Percentiles rank a stretch among this genome's conserved stretches.
Conservation (phyloP, 106 monocot species). For the Dactylorhiza incarnata region DNA sequence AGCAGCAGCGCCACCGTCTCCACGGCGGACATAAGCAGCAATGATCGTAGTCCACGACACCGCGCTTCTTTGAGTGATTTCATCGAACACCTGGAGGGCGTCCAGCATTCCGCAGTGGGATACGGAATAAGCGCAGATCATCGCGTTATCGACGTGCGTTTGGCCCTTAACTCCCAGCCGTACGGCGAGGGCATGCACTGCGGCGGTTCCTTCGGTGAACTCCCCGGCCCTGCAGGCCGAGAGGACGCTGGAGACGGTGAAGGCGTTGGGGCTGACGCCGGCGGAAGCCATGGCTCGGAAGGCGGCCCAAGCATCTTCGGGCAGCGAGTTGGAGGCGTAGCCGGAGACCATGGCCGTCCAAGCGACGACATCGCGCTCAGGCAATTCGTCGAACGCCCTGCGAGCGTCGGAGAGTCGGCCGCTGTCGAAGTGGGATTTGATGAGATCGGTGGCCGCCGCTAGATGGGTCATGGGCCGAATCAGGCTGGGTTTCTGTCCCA, state of each 20-base stretch:
- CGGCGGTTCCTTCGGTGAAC: background rate
- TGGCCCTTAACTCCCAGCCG: conserved; percentile 23
- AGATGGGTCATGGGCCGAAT: background rate
- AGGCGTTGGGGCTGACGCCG: conserved; percentile 37
- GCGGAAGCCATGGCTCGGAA: conserved; percentile 38
- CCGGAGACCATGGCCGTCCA: conserved; percentile 79
- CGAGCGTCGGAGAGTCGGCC: conserved; percentile 27
- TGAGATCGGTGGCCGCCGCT: conserved; percentile 28
- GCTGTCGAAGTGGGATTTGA: conserved; percentile 17
- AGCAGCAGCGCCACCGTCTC: conserved; percentile 25
- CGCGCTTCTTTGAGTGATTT: conserved; percentile 18
- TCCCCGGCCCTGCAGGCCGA: conserved; percentile 23
- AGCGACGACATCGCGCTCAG: conserved; percentile 37
- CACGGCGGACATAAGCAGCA: conserved; percentile 28
- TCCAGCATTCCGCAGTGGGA: conserved; percentile 12
- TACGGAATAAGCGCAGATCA: conserved; percentile 37
- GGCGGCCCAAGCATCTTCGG: conserved; percentile 18
- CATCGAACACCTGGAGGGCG: conserved; percentile 37
- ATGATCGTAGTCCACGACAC: conserved; percentile 67
- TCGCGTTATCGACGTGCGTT: conserved; percentile 29
- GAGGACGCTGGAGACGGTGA: conserved; percentile 43
- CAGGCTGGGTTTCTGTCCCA: background rate
- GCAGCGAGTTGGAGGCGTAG: conserved; percentile 24
- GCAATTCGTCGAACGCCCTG: conserved; percentile 51
- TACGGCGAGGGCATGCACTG: conserved; percentile 25